Percentiles rank a stretch among this genome's conserved stretches.
These are phyloP conservation scores for Oldenlandia corymbosa DNA, from an alignment of 257 asterid species.

Conservation along the genomic window DNA sequence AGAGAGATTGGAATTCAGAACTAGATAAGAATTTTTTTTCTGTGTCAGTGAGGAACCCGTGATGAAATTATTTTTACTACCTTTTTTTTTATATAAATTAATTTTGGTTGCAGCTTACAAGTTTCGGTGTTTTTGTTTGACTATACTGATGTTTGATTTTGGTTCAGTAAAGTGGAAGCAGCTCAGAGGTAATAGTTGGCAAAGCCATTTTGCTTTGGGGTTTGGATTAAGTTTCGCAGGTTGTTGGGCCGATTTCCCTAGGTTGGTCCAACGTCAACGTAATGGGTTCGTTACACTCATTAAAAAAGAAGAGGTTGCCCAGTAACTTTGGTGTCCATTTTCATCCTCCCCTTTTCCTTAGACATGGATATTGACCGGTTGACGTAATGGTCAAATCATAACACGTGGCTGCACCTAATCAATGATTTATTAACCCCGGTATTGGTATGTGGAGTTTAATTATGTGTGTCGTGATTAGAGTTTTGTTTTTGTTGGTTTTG, in stretches of 20 bases:
- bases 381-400: too few relatives aligned
- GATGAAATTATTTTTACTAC: neutral
- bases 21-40: too few relatives aligned
- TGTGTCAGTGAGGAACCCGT: neutral
- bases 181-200: neutral
- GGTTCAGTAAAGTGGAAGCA: neutral
- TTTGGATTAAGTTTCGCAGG: neutral
- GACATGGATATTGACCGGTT: too few relatives aligned
- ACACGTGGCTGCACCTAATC: too few relatives aligned
- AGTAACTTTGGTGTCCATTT: neutral
- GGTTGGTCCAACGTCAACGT: neutral
- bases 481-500: too few relatives aligned
- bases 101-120: neutral
- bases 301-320: neutral
- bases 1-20: too few relatives aligned
- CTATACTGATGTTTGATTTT: neutral
- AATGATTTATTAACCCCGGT: too few relatives aligned
- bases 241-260: neutral
- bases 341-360: too few relatives aligned
- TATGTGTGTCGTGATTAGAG: too few relatives aligned
- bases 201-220: neutral
- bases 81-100: neutral
- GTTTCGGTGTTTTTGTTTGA: neutral
- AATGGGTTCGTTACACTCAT: neutral
- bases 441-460: too few relatives aligned